Evolutionary conservation across 2,329 filamentous ascomycete species (phyloP), one percentile per base, ranked within the genome.

Genomic region (Sclerotinia sclerotiorum): DNA sequence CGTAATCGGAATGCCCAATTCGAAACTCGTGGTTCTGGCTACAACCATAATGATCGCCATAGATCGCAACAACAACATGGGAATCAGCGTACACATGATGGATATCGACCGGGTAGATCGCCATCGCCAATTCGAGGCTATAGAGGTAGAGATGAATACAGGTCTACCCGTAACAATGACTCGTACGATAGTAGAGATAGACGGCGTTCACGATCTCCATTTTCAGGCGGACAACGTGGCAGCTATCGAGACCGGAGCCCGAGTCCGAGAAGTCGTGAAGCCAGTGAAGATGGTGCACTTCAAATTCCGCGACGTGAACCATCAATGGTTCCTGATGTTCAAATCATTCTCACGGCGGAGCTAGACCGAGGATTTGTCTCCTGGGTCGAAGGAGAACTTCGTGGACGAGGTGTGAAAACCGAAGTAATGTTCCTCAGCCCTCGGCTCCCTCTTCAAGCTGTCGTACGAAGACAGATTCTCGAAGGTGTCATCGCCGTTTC

Each of bases 401-500:
- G 86, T 69, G 84, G 85, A 46, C 88, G 89, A 67, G 88, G 88
- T 2, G 82, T 98, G 49, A 89, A 86, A 69, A 89, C 90, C 19
- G 91, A 96, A 74, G 88, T 93, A 27, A 89, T 97, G 80, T 90
- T 91, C 73, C 82, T 97, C 57, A 90, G 89, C 67, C 88, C 92
- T 42, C 88, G 91, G 29, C 87, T 96, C 57, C 87, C 91, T 24
- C 88, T 94, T 70, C 87, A 90, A 48, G 87, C 90, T 6, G 88
- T 97, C n/a, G 87, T 97, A 65, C 89, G 92, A 73, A 86, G 91
- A 65, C 93, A 97, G 77, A 91, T 96, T 49, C 82, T 94, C 15
- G 94, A 98, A 78, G 94, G 95, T 24, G 94, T 97, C 1, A 85
- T 92, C 64, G 94, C 91, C 11, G 91, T 97, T 19, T 88, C 92